Percentiles rank a stretch among this genome's conserved stretches.
Conservation (phyloP, 768 basidiomycete species). For the Pulveroboletus sp. region DNA sequence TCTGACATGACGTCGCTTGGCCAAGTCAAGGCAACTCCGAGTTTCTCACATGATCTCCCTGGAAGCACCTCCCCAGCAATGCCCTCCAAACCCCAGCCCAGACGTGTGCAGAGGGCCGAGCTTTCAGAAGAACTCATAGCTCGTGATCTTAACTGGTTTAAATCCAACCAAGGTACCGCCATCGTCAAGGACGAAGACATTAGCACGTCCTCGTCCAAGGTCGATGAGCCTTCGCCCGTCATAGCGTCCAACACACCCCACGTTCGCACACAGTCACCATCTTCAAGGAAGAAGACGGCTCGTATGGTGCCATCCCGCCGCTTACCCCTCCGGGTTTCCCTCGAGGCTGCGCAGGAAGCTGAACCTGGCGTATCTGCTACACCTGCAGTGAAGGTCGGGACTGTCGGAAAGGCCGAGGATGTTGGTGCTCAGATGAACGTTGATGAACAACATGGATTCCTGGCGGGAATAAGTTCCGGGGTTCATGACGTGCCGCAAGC, state of each 20-base stretch:
- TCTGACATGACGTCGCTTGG: not conserved
- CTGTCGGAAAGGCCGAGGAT: not conserved
- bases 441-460: not conserved
- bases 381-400: not conserved
- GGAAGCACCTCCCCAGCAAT: not conserved
- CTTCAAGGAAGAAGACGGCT: constrained; percentile 19
- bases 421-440: constrained; percentile 1
- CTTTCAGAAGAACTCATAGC: constrained; percentile 22
- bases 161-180: constrained; percentile 6
- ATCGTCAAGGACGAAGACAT: not conserved
- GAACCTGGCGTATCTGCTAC: not conserved
- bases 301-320: constrained; percentile 25
- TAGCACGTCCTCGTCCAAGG: not conserved
- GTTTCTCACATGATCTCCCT: not conserved
- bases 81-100: constrained; percentile 24
- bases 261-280: not conserved
- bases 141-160: constrained; percentile 31
- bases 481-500: not conserved
- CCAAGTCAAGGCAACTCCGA: not conserved
- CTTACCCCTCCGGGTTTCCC: constrained; percentile 17
- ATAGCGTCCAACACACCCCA: not conserved
- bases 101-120: constrained; percentile 18
- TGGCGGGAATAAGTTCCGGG: not conserved
- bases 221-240: not conserved
- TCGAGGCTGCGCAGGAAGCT: not conserved